Conservation (phyloP, 495 filamentous ascomycete genomes). For the Penicillium fimorum region DNA sequence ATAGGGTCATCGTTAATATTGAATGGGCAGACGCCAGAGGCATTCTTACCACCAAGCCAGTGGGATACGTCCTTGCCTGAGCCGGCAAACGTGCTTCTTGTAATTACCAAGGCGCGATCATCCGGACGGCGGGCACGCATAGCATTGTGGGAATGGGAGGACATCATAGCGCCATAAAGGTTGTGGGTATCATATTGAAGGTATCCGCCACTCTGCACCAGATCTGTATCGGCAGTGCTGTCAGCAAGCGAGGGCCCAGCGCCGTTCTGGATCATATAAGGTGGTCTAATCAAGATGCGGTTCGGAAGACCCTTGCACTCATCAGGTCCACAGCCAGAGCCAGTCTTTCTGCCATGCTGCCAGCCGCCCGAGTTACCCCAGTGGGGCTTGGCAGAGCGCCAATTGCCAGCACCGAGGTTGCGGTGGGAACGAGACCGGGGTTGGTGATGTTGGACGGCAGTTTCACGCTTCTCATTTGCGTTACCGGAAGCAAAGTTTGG, state of each 20-base stretch:
- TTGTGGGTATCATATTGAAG: slow-evolving; percentile 25
- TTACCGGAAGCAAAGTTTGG: slow-evolving; percentile 17
- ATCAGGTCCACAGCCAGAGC: slow-evolving; percentile 13
- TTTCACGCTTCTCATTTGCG: slow-evolving; percentile 2
- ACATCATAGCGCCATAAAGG: slow-evolving; percentile 19
- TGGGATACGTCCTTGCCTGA: slow-evolving; percentile 68
- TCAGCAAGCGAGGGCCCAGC: slow-evolving; percentile 16
- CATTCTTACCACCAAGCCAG: slow-evolving; percentile 58
- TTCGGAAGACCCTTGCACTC: slow-evolving; percentile 16
- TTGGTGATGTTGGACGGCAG: neutral
- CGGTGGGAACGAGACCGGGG: slow-evolving; percentile 9
- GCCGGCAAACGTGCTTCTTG: slow-evolving; percentile 71
- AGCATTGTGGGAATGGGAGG: slow-evolving; percentile 11
- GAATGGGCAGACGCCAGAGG: slow-evolving; percentile 55
- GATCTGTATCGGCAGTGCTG: slow-evolving; percentile 14
- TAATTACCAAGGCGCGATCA: slow-evolving; percentile 71
- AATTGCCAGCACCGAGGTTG: slow-evolving; percentile 20
- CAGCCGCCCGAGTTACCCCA: slow-evolving; percentile 2
- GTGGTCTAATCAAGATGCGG: slow-evolving; percentile 18
- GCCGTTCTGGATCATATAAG: slow-evolving; percentile 21
- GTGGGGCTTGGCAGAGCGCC: slow-evolving; percentile 8
- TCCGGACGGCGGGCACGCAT: slow-evolving; percentile 18
- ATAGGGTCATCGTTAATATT: neutral
- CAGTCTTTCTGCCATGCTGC: slow-evolving; percentile 12
- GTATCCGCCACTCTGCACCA: slow-evolving; percentile 19